Conservation (phyloP, 2,329 filamentous ascomycete genomes). For the Ophiostoma sp. region DNA sequence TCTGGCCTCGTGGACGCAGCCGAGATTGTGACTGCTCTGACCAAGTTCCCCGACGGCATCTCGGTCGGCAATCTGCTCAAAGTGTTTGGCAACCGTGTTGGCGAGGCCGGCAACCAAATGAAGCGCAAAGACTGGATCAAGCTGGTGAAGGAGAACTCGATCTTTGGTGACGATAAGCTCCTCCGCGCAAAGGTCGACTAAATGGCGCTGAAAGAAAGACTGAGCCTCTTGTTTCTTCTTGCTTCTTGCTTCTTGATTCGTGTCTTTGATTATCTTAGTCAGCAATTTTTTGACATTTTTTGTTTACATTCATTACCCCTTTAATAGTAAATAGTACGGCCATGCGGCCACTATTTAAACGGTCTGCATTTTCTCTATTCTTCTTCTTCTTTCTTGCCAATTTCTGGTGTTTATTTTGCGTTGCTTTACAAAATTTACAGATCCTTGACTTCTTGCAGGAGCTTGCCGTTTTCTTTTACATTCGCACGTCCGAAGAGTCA, state of each 20-base stretch:
- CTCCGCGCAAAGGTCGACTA: constrained; percentile 34
- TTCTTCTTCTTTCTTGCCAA: not conserved
- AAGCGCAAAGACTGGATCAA: constrained; percentile 53
- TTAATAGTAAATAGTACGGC: constrained; percentile 2
- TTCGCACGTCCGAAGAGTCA: not conserved
- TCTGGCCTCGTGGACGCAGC: constrained; percentile 41
- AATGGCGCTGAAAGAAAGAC: not conserved
- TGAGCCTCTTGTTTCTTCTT: not conserved
- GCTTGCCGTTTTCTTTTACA: not conserved
- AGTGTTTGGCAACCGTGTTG: constrained; percentile 50
- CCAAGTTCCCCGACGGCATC: constrained; percentile 47
- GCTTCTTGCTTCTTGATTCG: not conserved
- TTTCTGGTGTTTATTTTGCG: not conserved
- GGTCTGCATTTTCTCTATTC: not conserved
- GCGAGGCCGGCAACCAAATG: constrained; percentile 48
- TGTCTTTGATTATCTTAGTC: not conserved
- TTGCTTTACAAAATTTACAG: not conserved
- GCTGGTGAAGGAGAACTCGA: constrained; percentile 52
- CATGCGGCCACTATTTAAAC: not conserved
- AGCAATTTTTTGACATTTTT: not conserved
- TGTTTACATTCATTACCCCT: not conserved
- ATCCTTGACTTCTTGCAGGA: not conserved
- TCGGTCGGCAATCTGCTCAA: constrained; percentile 50
- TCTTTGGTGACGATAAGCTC: constrained; percentile 54
- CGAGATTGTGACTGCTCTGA: constrained; percentile 52